Base-by-base conservation (phyloP, 768 basidiomycete species). In the Tylopilus vinaceipallidus region DNA sequence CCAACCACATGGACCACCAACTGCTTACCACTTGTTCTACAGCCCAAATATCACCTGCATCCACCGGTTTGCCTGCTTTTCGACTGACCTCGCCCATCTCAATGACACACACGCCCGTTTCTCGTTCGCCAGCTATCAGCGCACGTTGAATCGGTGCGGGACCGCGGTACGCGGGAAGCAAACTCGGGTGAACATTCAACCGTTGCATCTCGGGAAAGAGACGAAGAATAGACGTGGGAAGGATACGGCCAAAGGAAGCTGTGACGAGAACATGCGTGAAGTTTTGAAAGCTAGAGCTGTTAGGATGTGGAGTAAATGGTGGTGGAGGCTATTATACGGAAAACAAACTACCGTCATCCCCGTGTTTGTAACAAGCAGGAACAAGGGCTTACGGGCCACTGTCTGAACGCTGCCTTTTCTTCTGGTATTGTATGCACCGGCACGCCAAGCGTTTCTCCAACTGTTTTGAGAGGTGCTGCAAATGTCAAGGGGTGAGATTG, bases 201-300 rank as follows among this genome's bases (percentile, higher is more conserved):
- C 86, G 73, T 39, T 81, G 78, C 0, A 66, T 59, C 0, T 73
- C 72, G 0, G 70, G 75, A 60, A 95, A 95, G 34, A 76, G 72
- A 13, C 72, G 62, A 14, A 97, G 79, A 45, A 88, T 71, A 3
- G 73, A 60, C 5, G 72, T 63, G 0, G 90, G 79, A 12, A 98
- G 77, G 56, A 95, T 92, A 39, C 88, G 86, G 1, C 94, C 94
- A 55, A 95, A 95, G 1, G 94, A 95, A 6, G 94, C 91, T 1
- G 93, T 93, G 6, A 98, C 61, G 9, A 97, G 75, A 26, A 95
- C 61, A 52, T 88, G 80, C 12, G 75, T 67, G 3, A 47, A 59
- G 32, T 71, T 68, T 16, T 66, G 66, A 16, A 58, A 41, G 48
- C 12, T 29, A 12, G 47, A 11, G 39, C 36, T n/a, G 5, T 47